Percentiles rank a stretch among this genome's conserved stretches.
phyloP scores from a whole-genome alignment of 148 eudicot genomes.

The Amaranthus cruentus region DNA sequence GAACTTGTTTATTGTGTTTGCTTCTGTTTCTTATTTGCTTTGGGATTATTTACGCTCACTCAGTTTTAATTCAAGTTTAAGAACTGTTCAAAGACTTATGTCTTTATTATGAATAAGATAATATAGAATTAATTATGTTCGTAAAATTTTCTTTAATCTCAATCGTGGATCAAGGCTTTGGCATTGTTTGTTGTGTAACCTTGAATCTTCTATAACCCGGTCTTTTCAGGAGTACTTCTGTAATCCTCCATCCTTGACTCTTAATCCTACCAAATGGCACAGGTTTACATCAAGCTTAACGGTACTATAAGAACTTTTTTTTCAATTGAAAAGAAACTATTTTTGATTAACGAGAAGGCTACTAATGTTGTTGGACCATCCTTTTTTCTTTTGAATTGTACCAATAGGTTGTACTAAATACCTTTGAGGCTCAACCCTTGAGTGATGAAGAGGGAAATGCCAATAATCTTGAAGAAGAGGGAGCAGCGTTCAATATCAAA shows the following conservation, averaged over 20 bases:
- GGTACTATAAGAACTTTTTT: constrained; percentile 37
- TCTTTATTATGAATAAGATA: neutral
- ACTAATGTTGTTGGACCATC: neutral
- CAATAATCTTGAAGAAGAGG: constrained; percentile 86
- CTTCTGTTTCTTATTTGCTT: neutral
- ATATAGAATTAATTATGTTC: neutral
- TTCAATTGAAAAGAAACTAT: neutral
- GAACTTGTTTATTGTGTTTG: neutral
- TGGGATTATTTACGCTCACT: no score
- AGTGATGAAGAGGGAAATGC: constrained; percentile 96
- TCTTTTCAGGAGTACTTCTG: constrained; percentile 72
- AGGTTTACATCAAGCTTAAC: constrained; percentile 74
- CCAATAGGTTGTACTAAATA: constrained; percentile 70
- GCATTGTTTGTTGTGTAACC: no score
- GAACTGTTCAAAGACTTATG: neutral
- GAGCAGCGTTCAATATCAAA: constrained; percentile 78
- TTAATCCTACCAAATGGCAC: constrained; percentile 72
- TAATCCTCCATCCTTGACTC: constrained; percentile 67
- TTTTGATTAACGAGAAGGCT: neutral
- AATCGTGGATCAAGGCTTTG: neutral
- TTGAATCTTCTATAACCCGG: no score
- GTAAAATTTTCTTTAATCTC: neutral
- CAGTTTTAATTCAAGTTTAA: neutral
- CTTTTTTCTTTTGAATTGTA: constrained; percentile 10
- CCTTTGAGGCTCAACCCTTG: constrained; percentile 96